A percentile compares a stretch with the other conserved stretches of the same genome.
phyloP scores from a whole-genome alignment of 441 rosid genomes.

The Arabidopsis lyrata region DNA sequence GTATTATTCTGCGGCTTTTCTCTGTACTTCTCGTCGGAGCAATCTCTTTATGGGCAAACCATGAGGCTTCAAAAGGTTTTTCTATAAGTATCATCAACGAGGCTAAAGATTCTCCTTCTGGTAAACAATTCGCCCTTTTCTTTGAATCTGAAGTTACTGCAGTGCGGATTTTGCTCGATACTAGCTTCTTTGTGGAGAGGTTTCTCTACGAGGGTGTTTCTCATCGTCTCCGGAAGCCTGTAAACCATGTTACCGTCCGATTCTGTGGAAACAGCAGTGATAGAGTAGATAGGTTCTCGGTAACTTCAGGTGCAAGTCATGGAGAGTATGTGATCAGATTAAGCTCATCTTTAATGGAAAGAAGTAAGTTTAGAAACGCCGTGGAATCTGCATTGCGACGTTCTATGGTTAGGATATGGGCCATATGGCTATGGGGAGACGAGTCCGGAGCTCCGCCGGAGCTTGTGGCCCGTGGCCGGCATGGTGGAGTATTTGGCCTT shows the following conservation, averaged over 20 bases:
- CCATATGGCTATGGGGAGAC: constrained; percentile 63
- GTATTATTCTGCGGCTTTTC: constrained; percentile 49
- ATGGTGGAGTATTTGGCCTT: constrained; percentile 52
- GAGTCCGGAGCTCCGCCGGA: constrained; percentile 48
- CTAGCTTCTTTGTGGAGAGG: constrained; percentile 50
- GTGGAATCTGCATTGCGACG: constrained; percentile 42
- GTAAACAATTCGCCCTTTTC: constrained; percentile 50
- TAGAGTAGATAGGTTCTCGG: constrained; percentile 5
- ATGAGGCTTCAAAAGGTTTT: constrained; percentile 68
- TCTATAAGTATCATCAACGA: constrained; percentile 53
- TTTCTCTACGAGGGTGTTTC: constrained; percentile 52
- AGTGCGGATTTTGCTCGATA: constrained; percentile 48
- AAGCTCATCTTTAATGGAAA: constrained; percentile 49
- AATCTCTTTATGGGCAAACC: constrained; percentile 66
- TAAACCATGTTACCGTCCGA: constrained; percentile 48
- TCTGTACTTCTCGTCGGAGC: constrained; percentile 48
- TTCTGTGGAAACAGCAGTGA: constrained; percentile 19
- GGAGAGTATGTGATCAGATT: constrained; percentile 50
- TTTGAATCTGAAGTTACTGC: constrained; percentile 62
- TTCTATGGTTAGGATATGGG: constrained; percentile 55
- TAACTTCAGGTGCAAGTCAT: constrained; percentile 34
- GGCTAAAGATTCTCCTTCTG: constrained; percentile 42
- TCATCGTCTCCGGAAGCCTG: constrained; percentile 42
- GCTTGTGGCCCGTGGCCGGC: constrained; percentile 52
- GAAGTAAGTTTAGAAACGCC: constrained; percentile 16